Percentiles rank a stretch among this genome's conserved stretches.
Conservation (phyloP, 495 filamentous ascomycete species). For the Hyaloscypha bicolor region DNA sequence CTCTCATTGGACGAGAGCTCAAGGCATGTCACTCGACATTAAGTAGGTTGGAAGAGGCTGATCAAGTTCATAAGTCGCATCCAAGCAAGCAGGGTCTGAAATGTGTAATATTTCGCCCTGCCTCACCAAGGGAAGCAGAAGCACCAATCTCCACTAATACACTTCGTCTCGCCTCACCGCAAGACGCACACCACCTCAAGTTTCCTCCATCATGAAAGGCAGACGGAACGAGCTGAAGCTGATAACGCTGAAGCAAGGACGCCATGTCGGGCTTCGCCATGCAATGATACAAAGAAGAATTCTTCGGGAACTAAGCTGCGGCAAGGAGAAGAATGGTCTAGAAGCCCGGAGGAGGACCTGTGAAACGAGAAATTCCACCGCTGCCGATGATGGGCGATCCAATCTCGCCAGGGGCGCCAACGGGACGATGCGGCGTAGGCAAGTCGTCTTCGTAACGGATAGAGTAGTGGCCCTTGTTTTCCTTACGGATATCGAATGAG, state of each 20-base stretch:
- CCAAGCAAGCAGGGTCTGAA: background rate
- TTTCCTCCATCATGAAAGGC: background rate
- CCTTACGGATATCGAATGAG: conserved; percentile 65
- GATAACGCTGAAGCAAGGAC: conserved; percentile 2
- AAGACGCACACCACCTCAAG: background rate
- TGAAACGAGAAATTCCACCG: conserved; percentile 22
- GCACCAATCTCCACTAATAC: background rate
- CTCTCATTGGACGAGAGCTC: too few species aligned
- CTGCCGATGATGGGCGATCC: conserved; percentile 49
- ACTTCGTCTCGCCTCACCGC: background rate
- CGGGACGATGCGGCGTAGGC: conserved; percentile 38
- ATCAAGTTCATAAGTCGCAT: background rate
- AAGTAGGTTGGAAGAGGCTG: background rate
- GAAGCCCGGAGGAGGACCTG: conserved; percentile 28
- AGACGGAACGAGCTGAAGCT: background rate
- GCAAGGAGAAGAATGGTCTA: conserved; percentile 15
- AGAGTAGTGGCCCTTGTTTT: conserved; percentile 47
- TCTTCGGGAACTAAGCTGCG: conserved; percentile 2
- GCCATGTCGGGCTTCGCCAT: conserved; percentile 7
- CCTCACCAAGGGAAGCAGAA: background rate
- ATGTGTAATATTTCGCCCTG: background rate
- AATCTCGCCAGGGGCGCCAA: conserved; percentile 51
- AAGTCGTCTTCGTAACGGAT: conserved; percentile 65
- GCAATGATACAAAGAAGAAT: conserved; percentile 30
- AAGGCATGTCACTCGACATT: background rate